phyloP scores from a whole-genome alignment of 768 basidiomycete genomes.

The Boletus tomentosulus region DNA sequence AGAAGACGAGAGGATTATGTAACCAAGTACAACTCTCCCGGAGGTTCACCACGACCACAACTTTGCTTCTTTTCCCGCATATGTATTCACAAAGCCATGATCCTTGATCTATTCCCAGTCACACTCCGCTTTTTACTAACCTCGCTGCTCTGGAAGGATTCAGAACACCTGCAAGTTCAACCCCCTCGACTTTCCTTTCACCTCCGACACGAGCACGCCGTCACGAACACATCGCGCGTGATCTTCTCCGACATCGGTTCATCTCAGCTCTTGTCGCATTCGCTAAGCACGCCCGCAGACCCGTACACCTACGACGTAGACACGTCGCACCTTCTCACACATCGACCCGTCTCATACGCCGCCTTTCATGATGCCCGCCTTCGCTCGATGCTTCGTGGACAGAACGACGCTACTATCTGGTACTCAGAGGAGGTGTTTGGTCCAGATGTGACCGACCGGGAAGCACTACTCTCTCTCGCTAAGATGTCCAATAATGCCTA shows the following conservation, averaged over 20 bases:
- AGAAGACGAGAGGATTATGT: conserved; percentile 10
- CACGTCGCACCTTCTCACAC: conserved; percentile 37
- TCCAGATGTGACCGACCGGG: conserved; percentile 70
- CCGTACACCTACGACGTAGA: conserved; percentile 40
- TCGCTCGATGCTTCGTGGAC: conserved; percentile 35
- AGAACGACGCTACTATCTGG: conserved; percentile 53
- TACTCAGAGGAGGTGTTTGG: conserved; percentile 55
- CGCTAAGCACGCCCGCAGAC: conserved; percentile 18
- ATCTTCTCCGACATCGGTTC: conserved; percentile 53
- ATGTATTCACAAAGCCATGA: conserved; percentile 9
- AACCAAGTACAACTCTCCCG: neutral
- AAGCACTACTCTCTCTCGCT: conserved; percentile 71
- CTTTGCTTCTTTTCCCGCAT: neutral
- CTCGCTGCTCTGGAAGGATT: conserved; percentile 36
- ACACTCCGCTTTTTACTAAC: conserved; percentile 41
- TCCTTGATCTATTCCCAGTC: conserved; percentile 32
- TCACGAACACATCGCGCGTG: conserved; percentile 49
- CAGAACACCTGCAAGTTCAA: conserved; percentile 27
- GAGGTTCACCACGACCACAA: neutral
- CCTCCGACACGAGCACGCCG: conserved; percentile 62
- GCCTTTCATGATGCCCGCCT: conserved; percentile 33
- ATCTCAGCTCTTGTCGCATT: conserved; percentile 28
- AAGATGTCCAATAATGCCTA: conserved; percentile 93
- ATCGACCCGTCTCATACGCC: conserved; percentile 43
- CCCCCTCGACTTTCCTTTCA: conserved; percentile 47